These are phyloP conservation scores for Hortiboletus campestris DNA, from an alignment of 768 basidiomycete genomes.

Conservation along the genomic window DNA sequence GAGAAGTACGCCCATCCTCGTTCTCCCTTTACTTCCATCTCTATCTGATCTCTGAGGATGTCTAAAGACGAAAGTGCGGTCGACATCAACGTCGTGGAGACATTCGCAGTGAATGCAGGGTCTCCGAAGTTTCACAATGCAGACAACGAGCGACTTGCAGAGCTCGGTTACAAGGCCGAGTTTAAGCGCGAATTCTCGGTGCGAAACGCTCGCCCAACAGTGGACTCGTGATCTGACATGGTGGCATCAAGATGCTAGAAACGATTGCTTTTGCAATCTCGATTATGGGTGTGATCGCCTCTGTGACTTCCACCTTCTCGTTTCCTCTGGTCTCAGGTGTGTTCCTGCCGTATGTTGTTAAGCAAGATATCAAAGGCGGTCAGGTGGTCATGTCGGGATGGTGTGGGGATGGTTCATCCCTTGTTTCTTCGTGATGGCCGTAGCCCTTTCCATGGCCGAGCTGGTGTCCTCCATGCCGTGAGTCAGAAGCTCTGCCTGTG, in stretches of 20 bases:
- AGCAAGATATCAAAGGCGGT: neutral
- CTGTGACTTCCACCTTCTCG: slow-evolving; percentile 62
- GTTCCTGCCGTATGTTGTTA: slow-evolving; percentile 10
- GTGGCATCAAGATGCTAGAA: slow-evolving; percentile 42
- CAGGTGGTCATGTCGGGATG: slow-evolving; percentile 76
- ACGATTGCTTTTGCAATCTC: slow-evolving; percentile 66
- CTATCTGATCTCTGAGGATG: slow-evolving; percentile 8
- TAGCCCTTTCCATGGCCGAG: slow-evolving; percentile 74
- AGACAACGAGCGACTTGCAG: slow-evolving; percentile 58
- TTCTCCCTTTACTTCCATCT: neutral
- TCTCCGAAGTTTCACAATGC: slow-evolving; percentile 34
- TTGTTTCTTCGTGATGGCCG: slow-evolving; percentile 60
- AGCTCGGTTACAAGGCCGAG: slow-evolving; percentile 69
- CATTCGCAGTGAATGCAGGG: slow-evolving; percentile 4
- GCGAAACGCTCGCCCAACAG: slow-evolving; percentile 12
- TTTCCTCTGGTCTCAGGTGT: slow-evolving; percentile 64
- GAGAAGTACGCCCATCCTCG: neutral
- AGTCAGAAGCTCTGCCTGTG: slow-evolving; percentile 23
- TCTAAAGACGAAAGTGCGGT: slow-evolving; percentile 20
- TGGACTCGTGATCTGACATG: neutral
- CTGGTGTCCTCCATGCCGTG: slow-evolving; percentile 75
- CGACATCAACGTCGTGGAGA: slow-evolving; percentile 6
- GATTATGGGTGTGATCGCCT: slow-evolving; percentile 72
- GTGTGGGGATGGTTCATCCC: slow-evolving; percentile 79
- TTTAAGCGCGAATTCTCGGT: slow-evolving; percentile 76